These are phyloP conservation scores for Crotalaria pallida DNA, from an alignment of 306 rosid genomes.

Conservation along the genomic window DNA sequence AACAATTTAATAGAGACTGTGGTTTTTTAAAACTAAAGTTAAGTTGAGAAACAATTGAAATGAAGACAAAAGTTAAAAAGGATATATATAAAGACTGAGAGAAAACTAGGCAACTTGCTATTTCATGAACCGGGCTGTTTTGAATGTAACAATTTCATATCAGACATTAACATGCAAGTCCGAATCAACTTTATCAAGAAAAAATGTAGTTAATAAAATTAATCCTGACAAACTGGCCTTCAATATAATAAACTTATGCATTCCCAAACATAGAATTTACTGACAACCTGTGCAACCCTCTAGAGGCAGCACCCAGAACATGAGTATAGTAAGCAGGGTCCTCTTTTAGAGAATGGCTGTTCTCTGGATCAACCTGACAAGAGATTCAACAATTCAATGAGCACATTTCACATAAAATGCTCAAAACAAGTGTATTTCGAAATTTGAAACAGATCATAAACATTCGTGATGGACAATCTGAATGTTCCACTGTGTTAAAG, in stretches of 20 bases:
- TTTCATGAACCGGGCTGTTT: not conserved
- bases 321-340: slow-evolving; percentile 73
- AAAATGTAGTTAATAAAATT: not conserved
- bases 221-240: slow-evolving; percentile 7
- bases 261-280: slow-evolving; percentile 9
- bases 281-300: slow-evolving; percentile 82
- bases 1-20: not conserved
- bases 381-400: slow-evolving; percentile 18
- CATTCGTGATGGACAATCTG: slow-evolving; percentile 4
- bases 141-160: slow-evolving; percentile 2
- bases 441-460: not conserved
- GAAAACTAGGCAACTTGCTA: not conserved
- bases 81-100: not conserved
- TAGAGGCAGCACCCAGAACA: slow-evolving; percentile 60
- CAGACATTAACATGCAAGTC: not conserved
- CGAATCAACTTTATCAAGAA: not conserved
- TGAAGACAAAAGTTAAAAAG: not conserved
- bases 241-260: not conserved
- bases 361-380: slow-evolving; percentile 77
- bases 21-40: not conserved
- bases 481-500: not conserved
- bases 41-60: not conserved
- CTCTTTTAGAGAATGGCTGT: slow-evolving; percentile 51
- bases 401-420: not conserved
- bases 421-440: slow-evolving; percentile 10